Evolutionary conservation across 108 stramenopile genomes (phyloP).

Genomic region (Aurantiochytrium sp.): DNA sequence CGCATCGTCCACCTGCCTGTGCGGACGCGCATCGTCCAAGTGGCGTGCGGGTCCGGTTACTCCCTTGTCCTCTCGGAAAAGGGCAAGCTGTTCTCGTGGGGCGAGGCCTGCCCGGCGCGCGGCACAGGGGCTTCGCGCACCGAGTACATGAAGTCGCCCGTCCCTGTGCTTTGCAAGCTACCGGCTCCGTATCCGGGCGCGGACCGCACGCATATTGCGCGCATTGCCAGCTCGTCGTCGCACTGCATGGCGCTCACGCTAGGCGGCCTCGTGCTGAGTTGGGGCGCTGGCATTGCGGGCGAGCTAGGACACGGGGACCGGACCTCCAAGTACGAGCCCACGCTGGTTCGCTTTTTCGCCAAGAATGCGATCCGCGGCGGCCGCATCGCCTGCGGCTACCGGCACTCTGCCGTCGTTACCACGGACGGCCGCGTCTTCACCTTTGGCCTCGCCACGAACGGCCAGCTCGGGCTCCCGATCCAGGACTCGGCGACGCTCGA

Average conservation of each 20-base stretch:
- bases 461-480: background rate
- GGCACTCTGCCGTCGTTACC: constrained; percentile 16
- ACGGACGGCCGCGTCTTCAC: background rate
- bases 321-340: constrained; percentile 1
- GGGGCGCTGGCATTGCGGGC: background rate
- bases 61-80: background rate
- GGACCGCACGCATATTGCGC: constrained; percentile 8
- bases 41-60: background rate
- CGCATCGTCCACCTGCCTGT: background rate
- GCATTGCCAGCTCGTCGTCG: background rate
- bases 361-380: background rate
- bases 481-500: background rate
- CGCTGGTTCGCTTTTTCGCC: background rate
- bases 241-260: background rate
- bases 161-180: background rate
- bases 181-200: background rate
- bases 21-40: background rate
- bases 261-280: background rate
- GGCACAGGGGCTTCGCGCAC: background rate
- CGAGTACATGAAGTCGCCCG: background rate
- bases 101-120: background rate
- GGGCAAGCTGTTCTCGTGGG: background rate
- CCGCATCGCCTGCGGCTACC: background rate
- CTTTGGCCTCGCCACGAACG: background rate
- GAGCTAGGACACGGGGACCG: constrained; percentile 12